Percentiles rank a stretch among this genome's conserved stretches.
Evolutionary conservation across 495 filamentous ascomycete genomes (phyloP).

Genomic region (Hamigera avellanea): DNA sequence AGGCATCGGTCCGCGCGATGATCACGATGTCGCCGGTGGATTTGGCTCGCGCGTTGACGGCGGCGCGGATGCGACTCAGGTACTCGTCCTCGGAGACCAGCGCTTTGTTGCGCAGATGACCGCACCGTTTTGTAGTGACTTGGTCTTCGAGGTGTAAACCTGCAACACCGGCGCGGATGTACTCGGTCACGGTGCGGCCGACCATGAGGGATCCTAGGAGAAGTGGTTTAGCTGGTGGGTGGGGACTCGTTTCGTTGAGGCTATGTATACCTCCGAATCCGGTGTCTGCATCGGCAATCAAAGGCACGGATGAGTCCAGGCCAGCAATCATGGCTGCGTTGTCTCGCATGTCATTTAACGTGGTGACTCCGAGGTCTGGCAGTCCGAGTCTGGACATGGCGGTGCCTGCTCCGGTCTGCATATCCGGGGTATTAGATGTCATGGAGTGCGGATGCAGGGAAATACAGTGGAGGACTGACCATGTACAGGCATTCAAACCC

Average conservation of each 20-base stretch:
- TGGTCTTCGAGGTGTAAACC: constrained; percentile 56
- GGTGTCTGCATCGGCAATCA: constrained; percentile 54
- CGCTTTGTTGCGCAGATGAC: constrained; percentile 41
- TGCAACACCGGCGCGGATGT: constrained; percentile 44
- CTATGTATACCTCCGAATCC: constrained; percentile 44
- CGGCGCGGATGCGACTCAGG: constrained; percentile 35
- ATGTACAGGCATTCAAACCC: constrained; percentile 48
- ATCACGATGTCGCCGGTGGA: constrained; percentile 40
- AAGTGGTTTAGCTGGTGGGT: too few species aligned
- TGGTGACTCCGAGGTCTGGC: constrained; percentile 45
- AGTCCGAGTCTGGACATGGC: constrained; percentile 44
- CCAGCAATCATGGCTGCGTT: constrained; percentile 10
- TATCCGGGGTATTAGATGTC: too few species aligned
- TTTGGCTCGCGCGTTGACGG: constrained; percentile 22
- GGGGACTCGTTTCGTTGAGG: too few species aligned
- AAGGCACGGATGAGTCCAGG: constrained; percentile 15
- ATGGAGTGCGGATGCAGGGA: neutral
- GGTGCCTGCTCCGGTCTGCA: constrained; percentile 47
- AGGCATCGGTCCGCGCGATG: constrained; percentile 45
- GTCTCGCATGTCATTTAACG: constrained; percentile 9
- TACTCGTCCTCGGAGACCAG: constrained; percentile 36
- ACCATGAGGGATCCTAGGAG: too few species aligned
- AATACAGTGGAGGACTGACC: constrained; percentile 13
- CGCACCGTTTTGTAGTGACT: constrained; percentile 44
- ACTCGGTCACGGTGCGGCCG: constrained; percentile 39